Conservation (phyloP, 345 rosid genomes). For the Streptanthus diversifolius region DNA sequence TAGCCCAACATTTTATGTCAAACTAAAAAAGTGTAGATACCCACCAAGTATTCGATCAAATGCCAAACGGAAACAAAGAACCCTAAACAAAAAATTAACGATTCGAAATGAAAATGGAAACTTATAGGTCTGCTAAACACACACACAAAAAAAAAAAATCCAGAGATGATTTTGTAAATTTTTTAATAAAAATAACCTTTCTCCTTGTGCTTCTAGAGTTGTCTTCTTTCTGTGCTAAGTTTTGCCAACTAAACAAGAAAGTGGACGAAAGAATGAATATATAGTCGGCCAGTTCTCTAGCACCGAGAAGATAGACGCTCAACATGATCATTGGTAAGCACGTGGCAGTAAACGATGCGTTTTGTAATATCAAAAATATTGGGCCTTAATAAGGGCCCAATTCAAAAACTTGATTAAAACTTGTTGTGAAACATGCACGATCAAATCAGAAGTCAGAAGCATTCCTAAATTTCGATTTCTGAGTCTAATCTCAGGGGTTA, state of each 20-base stretch:
- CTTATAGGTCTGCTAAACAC: not conserved
- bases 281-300: not conserved
- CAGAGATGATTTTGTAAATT: too few relatives aligned
- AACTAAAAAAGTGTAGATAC: not conserved
- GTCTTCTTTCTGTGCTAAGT: not conserved
- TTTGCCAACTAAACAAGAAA: not conserved
- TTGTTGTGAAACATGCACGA: too few relatives aligned
- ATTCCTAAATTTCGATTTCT: too few relatives aligned
- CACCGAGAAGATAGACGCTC: not conserved
- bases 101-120: not conserved
- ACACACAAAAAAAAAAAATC: too few relatives aligned
- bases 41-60: conserved; percentile 19
- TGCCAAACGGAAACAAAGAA: not conserved
- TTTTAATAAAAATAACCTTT: not conserved
- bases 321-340: not conserved
- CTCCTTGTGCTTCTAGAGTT: not conserved
- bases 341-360: not conserved
- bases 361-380: not conserved
- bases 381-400: conserved; percentile 13
- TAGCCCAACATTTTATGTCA: too few relatives aligned
- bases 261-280: not conserved
- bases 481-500: too few relatives aligned
- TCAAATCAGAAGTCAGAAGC: too few relatives aligned
- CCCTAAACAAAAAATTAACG: not conserved
- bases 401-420: not conserved